Conservation (phyloP, 2,329 filamentous ascomycete species). For the Parafenestella ontariensis region DNA sequence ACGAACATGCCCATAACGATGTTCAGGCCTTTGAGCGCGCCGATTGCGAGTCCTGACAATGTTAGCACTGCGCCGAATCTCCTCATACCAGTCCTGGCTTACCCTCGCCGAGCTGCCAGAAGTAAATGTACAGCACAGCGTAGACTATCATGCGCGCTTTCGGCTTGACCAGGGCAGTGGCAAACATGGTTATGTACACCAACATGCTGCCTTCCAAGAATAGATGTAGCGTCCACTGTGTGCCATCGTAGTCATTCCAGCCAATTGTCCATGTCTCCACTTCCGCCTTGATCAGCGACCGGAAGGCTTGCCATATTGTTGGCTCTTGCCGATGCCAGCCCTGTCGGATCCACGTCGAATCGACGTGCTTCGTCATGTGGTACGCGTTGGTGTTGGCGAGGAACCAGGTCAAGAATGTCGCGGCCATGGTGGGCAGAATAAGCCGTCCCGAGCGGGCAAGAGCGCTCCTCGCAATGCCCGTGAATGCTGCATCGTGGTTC, state of each 20-base stretch:
- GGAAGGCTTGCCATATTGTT: conserved; percentile 40
- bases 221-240: conserved; percentile 53
- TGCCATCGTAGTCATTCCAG: conserved; percentile 52
- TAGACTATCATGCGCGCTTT: conserved; percentile 47
- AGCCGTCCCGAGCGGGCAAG: conserved; percentile 66
- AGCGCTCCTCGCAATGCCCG: conserved; percentile 63
- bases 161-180: conserved; percentile 48
- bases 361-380: conserved; percentile 61
- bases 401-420: conserved; percentile 64
- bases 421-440: conserved; percentile 63
- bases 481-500: conserved; percentile 61
- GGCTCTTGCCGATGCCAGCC: conserved; percentile 48
- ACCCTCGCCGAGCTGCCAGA: conserved; percentile 49
- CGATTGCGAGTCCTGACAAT: conserved; percentile 36
- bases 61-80: conserved; percentile 24
- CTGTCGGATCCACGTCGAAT: conserved; percentile 65
- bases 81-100: conserved; percentile 1
- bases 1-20: conserved; percentile 69
- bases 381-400: conserved; percentile 65
- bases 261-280: conserved; percentile 50
- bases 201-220: conserved; percentile 53
- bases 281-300: conserved; percentile 40
- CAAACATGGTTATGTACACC: conserved; percentile 53
- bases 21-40: conserved; percentile 58
- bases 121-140: conserved; percentile 48